Evolutionary conservation across 441 rosid genomes (phyloP).

Genomic region (Mallotus japonicus): DNA sequence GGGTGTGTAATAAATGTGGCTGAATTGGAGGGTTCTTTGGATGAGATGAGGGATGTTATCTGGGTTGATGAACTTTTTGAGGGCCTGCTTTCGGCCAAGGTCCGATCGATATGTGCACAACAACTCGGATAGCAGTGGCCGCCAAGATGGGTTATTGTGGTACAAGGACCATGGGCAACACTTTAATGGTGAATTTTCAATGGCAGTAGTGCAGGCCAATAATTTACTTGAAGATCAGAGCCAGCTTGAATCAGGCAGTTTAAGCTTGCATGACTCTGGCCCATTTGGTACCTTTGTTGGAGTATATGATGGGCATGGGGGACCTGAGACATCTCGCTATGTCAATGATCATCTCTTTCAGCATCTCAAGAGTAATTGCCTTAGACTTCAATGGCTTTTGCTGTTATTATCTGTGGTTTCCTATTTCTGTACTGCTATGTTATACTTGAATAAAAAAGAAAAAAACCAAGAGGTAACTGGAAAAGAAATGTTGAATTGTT

Average conservation of each 20-base stretch:
- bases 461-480: not conserved
- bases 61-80: constrained; percentile 74
- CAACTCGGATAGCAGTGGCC: constrained; percentile 62
- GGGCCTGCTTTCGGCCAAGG: constrained; percentile 91
- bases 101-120: constrained; percentile 60
- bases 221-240: constrained; percentile 96
- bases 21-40: constrained; percentile 49
- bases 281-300: constrained; percentile 93
- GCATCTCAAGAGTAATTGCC: constrained; percentile 73
- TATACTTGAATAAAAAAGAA: not conserved
- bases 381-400: constrained; percentile 6
- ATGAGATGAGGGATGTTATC: constrained; percentile 99
- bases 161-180: constrained; percentile 86
- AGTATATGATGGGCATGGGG: constrained; percentile 94
- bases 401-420: constrained; percentile 1
- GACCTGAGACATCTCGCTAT: constrained; percentile 86
- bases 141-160: constrained; percentile 90
- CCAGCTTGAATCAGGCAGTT: constrained; percentile 86
- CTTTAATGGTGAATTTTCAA: constrained; percentile 83
- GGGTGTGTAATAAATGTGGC: constrained; percentile 38
- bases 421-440: not conserved
- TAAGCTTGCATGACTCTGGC: constrained; percentile 60
- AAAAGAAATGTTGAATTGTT: not conserved
- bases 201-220: constrained; percentile 99
- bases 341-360: constrained; percentile 76